Evolutionary conservation across 1,284 basidiomycete genomes (phyloP).

Genomic region (Naganishia cerealis): DNA sequence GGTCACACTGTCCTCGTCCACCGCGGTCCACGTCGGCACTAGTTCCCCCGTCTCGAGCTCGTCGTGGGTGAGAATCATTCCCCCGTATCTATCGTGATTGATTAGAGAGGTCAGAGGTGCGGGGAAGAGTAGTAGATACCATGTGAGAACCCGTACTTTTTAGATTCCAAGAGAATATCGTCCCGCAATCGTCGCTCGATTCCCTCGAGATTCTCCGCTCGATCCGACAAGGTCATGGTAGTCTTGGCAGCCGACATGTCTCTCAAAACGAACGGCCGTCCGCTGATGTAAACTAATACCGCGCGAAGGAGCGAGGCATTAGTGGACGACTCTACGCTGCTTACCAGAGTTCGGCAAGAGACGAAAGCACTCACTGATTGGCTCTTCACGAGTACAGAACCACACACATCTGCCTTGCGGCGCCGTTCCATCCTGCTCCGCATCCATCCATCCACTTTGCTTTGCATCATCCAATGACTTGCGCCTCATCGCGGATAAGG

Average conservation of each 20-base stretch:
- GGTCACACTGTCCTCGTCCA: conserved; percentile 78
- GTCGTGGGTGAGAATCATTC: conserved; percentile 83
- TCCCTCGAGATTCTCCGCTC: conserved; percentile 90
- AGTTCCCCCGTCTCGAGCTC: conserved; percentile 76
- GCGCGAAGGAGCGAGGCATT: conserved; percentile 36
- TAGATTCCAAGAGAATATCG: conserved; percentile 88
- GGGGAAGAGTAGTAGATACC: not conserved
- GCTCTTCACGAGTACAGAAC: conserved; percentile 60
- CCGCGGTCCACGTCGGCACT: conserved; percentile 90
- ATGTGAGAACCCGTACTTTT: conserved; percentile 59
- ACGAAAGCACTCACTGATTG: conserved; percentile 44
- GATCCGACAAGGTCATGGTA: conserved; percentile 79
- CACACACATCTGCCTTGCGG: conserved; percentile 67
- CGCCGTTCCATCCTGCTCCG: not conserved
- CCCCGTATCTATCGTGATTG: conserved; percentile 66
- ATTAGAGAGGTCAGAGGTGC: not conserved
- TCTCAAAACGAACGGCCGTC: conserved; percentile 90
- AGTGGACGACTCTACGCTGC: too few species aligned
- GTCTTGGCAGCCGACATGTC: conserved; percentile 82
- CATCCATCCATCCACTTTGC: not conserved
- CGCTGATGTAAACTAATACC: conserved; percentile 64
- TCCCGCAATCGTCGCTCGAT: conserved; percentile 88
- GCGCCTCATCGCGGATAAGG: not conserved
- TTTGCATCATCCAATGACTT: conserved; percentile 17
- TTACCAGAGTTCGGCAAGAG: conserved; percentile 59